Evolutionary conservation across 108 stramenopile genomes (phyloP), one percentile per base, ranked within the genome.

Genomic region (Licmophora abbreviata): DNA sequence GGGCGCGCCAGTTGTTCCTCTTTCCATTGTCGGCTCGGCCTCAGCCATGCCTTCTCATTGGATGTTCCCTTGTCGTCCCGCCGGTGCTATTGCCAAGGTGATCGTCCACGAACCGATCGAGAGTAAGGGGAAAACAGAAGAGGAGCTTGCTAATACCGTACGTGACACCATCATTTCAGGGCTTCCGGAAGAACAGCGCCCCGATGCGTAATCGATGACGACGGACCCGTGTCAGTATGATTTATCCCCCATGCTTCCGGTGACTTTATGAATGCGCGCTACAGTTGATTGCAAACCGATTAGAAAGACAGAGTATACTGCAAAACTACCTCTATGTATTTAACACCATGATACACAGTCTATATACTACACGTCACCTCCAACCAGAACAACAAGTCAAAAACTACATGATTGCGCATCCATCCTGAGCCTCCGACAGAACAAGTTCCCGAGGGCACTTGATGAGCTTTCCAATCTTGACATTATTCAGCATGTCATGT

Each of bases 51-150:
- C 91, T 0, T 47, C 56, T 2, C 61, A 79, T 43, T 86, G 84
- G 84, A 81, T 93, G 75, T 81, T 88, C 48, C 85, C 91, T 5
- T 69, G 67, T 42, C 67, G 68, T 24, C 68, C 81, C 10, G 60
- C 73, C 38, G 22, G 54, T 35, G 50, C 42, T 10, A 47, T 73
- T 8, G 73, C 73, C 22, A 74, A 74, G 53, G 66, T 88, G 35
- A 61, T 88, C 15, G 66, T 87, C 11, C 89, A 92, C 45, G 80
- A 74, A 51, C 89, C 89, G 7, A 58, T 92, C 31, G 77, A 77
- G 61, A 72, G 74, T 29, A 45, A 68, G n/a, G 86, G 69, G 9
- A 88, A 73, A 61, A 86, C 76, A 9, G 86, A 92, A 55, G 81
- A 83, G 44, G 91, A 92, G 50, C 51, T 92, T 22, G 80, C 76